phyloP scores from a whole-genome alignment of 176 grass and related monocot genomes.

The Olyra latifolia region DNA sequence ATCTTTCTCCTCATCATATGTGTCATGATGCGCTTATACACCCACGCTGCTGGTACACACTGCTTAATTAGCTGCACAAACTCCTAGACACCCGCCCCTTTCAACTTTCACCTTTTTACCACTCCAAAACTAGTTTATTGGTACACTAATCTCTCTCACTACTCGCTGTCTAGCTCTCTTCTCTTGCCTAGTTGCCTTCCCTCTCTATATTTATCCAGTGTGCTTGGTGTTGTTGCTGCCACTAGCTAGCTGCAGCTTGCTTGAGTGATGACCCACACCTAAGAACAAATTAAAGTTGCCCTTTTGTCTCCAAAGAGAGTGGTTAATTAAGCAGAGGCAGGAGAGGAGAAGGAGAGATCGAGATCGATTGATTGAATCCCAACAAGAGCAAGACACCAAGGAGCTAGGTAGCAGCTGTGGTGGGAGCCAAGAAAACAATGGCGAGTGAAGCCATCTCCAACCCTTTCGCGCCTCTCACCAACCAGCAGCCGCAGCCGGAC shows the following conservation, averaged over 20 bases:
- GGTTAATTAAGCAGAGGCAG: slow-evolving; percentile 20
- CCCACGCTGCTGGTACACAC: neutral
- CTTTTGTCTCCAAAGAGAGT: slow-evolving; percentile 49
- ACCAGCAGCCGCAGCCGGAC: slow-evolving; percentile 31
- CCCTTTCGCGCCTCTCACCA: slow-evolving; percentile 49
- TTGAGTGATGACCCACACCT: slow-evolving; percentile 49
- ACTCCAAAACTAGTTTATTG: neutral
- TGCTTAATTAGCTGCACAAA: slow-evolving; percentile 22
- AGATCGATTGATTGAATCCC: neutral
- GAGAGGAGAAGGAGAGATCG: neutral
- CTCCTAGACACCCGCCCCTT: slow-evolving; percentile 24
- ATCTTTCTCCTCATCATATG: slow-evolving; percentile 67
- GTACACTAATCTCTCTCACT: neutral
- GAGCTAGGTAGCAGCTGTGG: neutral
- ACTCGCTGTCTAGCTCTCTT: neutral
- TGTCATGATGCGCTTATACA: slow-evolving; percentile 53
- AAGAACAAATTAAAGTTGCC: slow-evolving; percentile 45
- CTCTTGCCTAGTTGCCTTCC: neutral
- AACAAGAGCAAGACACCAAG: slow-evolving; percentile 23
- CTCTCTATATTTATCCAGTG: slow-evolving; percentile 44
- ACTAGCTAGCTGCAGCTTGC: slow-evolving; percentile 38
- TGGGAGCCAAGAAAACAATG: slow-evolving; percentile 32
- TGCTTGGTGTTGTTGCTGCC: slow-evolving; percentile 31
- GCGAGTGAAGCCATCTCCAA: slow-evolving; percentile 60
- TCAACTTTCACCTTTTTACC: slow-evolving; percentile 58